phyloP scores from a whole-genome alignment of 495 filamentous ascomycete species.

The Podospora sp. region DNA sequence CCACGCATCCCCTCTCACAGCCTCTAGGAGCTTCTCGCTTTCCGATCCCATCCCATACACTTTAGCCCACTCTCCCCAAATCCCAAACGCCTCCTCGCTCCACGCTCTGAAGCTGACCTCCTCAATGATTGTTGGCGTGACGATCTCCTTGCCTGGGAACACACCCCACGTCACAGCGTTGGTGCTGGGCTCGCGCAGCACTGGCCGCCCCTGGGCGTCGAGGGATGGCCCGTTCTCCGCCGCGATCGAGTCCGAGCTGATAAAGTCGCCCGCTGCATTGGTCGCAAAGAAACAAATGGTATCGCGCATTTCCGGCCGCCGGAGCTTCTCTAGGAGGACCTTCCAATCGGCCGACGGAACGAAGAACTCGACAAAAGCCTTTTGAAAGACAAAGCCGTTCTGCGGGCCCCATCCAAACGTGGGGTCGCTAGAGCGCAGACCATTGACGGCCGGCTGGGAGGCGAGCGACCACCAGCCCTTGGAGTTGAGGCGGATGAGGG shows the following conservation, averaged over 20 bases:
- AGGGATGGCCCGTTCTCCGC: conserved; percentile 26
- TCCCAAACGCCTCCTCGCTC: conserved; percentile 93
- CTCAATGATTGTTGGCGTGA: conserved; percentile 97
- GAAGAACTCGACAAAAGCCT: conserved; percentile 97
- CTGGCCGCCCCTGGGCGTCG: conserved; percentile 13
- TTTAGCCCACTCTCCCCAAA: conserved; percentile 91
- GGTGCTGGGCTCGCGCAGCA: conserved; percentile 58
- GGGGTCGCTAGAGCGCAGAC: conserved; percentile 70
- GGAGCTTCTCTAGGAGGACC: conserved; percentile 62
- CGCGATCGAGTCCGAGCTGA: conserved; percentile 56
- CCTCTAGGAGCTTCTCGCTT: conserved; percentile 68
- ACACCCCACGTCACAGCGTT: conserved; percentile 98
- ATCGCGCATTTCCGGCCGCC: conserved; percentile 53
- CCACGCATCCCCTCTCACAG: conserved; percentile 71
- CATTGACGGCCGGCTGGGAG: conserved; percentile 94
- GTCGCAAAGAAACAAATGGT: conserved; percentile 84
- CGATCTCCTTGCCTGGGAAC: conserved; percentile 95
- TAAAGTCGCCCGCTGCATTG: conserved; percentile 70
- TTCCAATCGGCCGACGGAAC: conserved; percentile 70
- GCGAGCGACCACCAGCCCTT: conserved; percentile 96
- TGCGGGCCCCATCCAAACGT: conserved; percentile 93
- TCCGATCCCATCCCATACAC: conserved; percentile 70
- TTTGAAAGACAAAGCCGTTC: conserved; percentile 95
- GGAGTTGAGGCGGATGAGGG: conserved; percentile 73
- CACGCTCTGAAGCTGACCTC: conserved; percentile 93